These are phyloP conservation scores for Effrenium voratum DNA, from an alignment of 73 alveolate genomes.

Conservation along the genomic window DNA sequence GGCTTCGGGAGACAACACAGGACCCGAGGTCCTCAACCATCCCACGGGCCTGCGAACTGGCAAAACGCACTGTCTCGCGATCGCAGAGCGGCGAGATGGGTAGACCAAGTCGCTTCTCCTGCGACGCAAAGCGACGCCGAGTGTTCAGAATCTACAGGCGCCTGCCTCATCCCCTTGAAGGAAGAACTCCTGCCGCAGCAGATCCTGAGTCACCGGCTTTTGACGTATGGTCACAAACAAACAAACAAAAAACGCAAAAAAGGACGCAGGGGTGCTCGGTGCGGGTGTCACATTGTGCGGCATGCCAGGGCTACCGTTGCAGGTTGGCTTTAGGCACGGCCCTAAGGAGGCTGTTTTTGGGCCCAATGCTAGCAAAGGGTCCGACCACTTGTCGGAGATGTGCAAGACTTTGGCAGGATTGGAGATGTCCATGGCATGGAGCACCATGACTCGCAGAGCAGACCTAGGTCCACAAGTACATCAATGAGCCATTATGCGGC, in stretches of 20 bases:
- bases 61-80: conserved; percentile 90
- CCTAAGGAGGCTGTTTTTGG: no score
- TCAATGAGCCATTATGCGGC: not conserved
- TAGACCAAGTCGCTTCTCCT: conserved; percentile 89
- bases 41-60: conserved; percentile 69
- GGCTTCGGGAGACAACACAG: not conserved
- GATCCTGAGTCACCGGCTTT: conserved; percentile 25
- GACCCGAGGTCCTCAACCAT: not conserved
- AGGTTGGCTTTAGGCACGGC: no score
- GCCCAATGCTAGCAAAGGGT: not conserved
- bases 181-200: conserved; percentile 85
- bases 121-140: not conserved
- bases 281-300: no score
- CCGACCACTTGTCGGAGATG: conserved; percentile 90
- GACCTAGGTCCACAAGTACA: conserved; percentile 13
- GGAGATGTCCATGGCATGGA: conserved; percentile 86
- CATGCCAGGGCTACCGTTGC: no score
- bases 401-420: conserved; percentile 62
- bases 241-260: no score
- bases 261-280: no score
- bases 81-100: conserved; percentile 92
- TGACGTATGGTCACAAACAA: no score
- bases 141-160: not conserved
- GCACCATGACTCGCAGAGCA: conserved; percentile 92
- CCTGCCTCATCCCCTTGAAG: conserved; percentile 81